Base-by-base conservation (phyloP, 2,329 filamentous ascomycete genomes). In the Fusarium setosum region DNA sequence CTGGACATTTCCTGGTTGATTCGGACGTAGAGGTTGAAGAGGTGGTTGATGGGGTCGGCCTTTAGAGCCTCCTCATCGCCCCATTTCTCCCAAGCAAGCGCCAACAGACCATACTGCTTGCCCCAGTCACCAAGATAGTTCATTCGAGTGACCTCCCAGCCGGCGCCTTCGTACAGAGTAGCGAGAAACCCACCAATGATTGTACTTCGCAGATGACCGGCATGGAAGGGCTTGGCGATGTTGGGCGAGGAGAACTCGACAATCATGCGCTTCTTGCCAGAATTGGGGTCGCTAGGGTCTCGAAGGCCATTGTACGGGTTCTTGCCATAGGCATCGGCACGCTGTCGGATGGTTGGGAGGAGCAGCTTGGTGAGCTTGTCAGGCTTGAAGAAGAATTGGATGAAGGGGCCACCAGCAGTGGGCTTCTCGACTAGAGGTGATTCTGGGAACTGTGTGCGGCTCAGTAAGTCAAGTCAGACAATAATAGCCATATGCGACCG, bases 241-340 rank as follows among this genome's bases (percentile, higher is more conserved):
- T 96, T 96, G 49, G 93, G 92, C 8, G 91, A 94, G 8, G 90
- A 93, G 78, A 95, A 96, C 73, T 96, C 92, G 71, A 96, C 86
- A 50, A 96, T 86, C 73, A 88, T 85, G 61, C 84, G 86, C 83
- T 92, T 92, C 70, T 82, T 82, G 63, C 86, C 88, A 59, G 84
- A 82, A 50, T 81, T 83, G 8, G 87, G 83, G 73, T 92, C 85
- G 20, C 82, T 79, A 34, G 86, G 83, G 72, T 93, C 88, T 66
- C 83, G 84, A 32, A 90, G 80, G 8, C 89, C 90, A 31, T 87
- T 76, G 57, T 81, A 81, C 21, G 80, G 80, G 77, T 91, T 90
- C 61, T 56, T 66, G 69, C 76, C 76, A 56, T 72, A 97, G 20
- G 82, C 79, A 10, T 76, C 66, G 63, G 86, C 86, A 48, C 86